A percentile compares a stretch with the other conserved stretches of the same genome.
These are phyloP conservation scores for Crucihimalaya himalaica DNA, from an alignment of 345 rosid genomes.

Conservation along the genomic window DNA sequence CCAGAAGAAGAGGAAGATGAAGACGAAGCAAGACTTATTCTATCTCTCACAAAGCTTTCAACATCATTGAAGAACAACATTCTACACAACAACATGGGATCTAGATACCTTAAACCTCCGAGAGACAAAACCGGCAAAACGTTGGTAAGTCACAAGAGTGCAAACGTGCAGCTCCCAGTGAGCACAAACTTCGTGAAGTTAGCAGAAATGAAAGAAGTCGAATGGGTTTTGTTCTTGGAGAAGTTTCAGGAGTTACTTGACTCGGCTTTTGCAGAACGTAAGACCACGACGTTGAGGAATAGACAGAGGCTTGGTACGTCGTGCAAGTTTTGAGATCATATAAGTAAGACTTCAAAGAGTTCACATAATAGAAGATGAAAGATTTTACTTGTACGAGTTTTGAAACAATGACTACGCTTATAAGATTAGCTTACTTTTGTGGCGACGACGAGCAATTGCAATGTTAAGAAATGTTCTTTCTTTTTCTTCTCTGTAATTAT, in stretches of 20 bases:
- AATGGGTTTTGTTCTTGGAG: constrained; percentile 54
- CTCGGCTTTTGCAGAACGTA: constrained; percentile 50
- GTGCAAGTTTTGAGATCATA: constrained; percentile 58
- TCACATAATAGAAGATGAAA: not conserved
- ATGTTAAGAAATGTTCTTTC: not conserved
- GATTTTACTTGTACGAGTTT: not conserved
- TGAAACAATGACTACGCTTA: constrained; percentile 3
- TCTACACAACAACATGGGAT: constrained; percentile 17
- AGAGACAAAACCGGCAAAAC: constrained; percentile 31
- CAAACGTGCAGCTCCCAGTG: constrained; percentile 49
- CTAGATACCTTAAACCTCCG: not conserved
- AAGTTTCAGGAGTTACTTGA: constrained; percentile 55
- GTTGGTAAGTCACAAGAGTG: constrained; percentile 43
- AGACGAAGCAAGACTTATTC: not conserved
- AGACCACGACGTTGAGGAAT: constrained; percentile 44
- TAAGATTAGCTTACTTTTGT: constrained; percentile 25
- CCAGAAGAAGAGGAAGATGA: constrained; percentile 39
- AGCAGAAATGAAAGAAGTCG: constrained; percentile 51
- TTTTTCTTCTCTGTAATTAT: not conserved
- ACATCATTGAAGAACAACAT: constrained; percentile 4
- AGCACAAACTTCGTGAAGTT: constrained; percentile 54
- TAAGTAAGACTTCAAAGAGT: not conserved
- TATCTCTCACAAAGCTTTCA: constrained; percentile 17
- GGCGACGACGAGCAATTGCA: not conserved
- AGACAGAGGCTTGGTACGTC: constrained; percentile 68